Conservation (phyloP, 2,329 filamentous ascomycete genomes). For the Canariomyces notabilis region DNA sequence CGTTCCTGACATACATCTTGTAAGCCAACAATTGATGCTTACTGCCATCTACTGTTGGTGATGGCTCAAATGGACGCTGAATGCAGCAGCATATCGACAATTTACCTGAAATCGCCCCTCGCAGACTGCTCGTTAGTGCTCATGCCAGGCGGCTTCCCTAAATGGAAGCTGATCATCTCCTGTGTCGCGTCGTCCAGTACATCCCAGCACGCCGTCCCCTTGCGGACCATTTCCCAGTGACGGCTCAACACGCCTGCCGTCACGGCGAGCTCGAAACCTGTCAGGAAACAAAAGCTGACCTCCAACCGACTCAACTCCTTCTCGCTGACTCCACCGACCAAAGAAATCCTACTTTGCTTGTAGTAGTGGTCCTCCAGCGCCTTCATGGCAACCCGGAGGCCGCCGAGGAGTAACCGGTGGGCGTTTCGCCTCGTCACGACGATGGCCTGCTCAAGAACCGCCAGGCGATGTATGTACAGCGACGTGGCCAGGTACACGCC, state of each 20-base stretch:
- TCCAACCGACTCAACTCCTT: conserved; percentile 78
- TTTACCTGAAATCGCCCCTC: neutral
- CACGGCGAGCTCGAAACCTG: conserved; percentile 75
- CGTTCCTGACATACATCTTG: no score
- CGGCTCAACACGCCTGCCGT: conserved; percentile 53
- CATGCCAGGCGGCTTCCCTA: conserved; percentile 10
- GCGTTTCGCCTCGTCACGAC: conserved; percentile 78
- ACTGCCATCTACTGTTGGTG: no score
- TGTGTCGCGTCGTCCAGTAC: conserved; percentile 11
- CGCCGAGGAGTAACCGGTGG: conserved; percentile 79
- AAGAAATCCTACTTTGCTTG: conserved; percentile 75
- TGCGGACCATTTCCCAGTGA: conserved; percentile 61
- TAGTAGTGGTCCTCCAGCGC: conserved; percentile 90
- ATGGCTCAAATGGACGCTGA: no score
- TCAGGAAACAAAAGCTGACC: conserved; percentile 81
- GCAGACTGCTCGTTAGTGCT: conserved; percentile 1
- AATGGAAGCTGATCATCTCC: conserved; percentile 6
- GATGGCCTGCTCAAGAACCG: conserved; percentile 70
- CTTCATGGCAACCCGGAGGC: conserved; percentile 85
- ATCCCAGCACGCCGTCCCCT: conserved; percentile 20
- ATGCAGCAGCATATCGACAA: no score
- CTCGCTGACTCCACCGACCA: conserved; percentile 82
- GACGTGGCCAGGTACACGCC: conserved; percentile 89
- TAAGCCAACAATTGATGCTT: no score
- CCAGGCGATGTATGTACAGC: conserved; percentile 79